Evolutionary conservation across 1,139 yeast genomes (phyloP).

Genomic region (Nakaseomyces bracarensis): DNA sequence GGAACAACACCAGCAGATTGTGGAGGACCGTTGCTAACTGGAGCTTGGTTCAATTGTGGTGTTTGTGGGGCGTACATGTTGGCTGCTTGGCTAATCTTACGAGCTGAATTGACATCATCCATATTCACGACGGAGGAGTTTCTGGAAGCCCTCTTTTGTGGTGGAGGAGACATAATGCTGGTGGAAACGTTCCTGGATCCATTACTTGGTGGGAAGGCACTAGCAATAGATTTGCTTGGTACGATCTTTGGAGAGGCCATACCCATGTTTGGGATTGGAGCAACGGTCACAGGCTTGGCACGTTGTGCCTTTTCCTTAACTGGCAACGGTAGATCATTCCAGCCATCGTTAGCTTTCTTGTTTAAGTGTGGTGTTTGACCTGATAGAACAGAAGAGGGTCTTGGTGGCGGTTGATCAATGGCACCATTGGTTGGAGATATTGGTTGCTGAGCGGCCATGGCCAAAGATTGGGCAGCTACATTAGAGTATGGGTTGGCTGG

Average conservation of each 20-base stretch:
- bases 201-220: conserved; percentile 23
- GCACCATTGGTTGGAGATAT: conserved; percentile 7
- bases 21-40: conserved; percentile 18
- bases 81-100: conserved; percentile 12
- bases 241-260: conserved; percentile 13
- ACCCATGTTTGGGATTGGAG: conserved; percentile 20
- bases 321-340: conserved; percentile 75
- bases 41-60: conserved; percentile 13
- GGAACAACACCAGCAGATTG: conserved; percentile 19
- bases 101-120: conserved; percentile 12
- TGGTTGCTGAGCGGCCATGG: conserved; percentile 11
- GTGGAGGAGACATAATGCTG: conserved; percentile 21
- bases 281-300: conserved; percentile 31
- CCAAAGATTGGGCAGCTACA: conserved; percentile 10
- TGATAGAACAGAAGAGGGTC: conserved; percentile 16
- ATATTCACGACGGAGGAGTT: conserved; percentile 13
- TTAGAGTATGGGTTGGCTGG: conserved; percentile 34
- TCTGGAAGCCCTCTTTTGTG: conserved; percentile 21
- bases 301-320: conserved; percentile 49
- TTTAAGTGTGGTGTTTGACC: conserved; percentile 34
- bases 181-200: conserved; percentile 20
- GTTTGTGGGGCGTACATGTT: conserved; percentile 12
- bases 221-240: conserved; percentile 10
- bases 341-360: conserved; percentile 68
- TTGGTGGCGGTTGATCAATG: conserved; percentile 14